Base-by-base conservation (phyloP, 2,329 filamentous ascomycete genomes). In the Botryotinia calthae region DNA sequence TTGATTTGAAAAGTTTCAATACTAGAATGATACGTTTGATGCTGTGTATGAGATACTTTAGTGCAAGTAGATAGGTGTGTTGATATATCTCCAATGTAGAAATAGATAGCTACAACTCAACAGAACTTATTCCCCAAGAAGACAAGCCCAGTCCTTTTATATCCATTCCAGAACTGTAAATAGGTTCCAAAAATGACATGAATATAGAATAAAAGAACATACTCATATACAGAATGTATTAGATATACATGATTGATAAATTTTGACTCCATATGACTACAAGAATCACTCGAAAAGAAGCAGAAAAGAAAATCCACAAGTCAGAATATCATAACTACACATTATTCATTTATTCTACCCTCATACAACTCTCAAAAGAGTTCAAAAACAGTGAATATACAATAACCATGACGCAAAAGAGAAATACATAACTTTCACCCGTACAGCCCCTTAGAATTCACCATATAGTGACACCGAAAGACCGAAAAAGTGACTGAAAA, bases 341-440 rank as follows among this genome's bases (percentile, higher is more conserved):
- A 37, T 37, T 37, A 1, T 7, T 37, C 37, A 37, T 8, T 44
- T 16, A 16, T 16, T 44, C 42, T 14, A 16, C 2, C 42, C 42
- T 44, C 42, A 44, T 14, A 44, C 9, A 14, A 54, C 25, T 16
- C 48, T 2, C 48, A 0, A n/a, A 54, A 0, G 0, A 25, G 22
- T 25, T 7, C 12, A 16, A 54, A n/a, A 54, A 54, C 0, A 7
- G 25, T n/a, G 0, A 54, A n/a, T 0, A 16, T n/a, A 1, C 12
- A 54, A n/a, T 6, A n/a, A 7, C 5, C 5, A 46, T 34, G 18
- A 42, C 7, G 5, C 5, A 10, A 48, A 64, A 34, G 14, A 2
- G 10, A 5, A 5, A 9, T 34, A 25, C 16, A 16, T 65, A 28
- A 65, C 28, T 37, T 8, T n/a, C 31, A 37, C 6, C 5, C 44